Percentiles rank a stretch among this genome's conserved stretches.
phyloP scores from a whole-genome alignment of 1,139 yeast species.

The Suhomyces taliae region DNA sequence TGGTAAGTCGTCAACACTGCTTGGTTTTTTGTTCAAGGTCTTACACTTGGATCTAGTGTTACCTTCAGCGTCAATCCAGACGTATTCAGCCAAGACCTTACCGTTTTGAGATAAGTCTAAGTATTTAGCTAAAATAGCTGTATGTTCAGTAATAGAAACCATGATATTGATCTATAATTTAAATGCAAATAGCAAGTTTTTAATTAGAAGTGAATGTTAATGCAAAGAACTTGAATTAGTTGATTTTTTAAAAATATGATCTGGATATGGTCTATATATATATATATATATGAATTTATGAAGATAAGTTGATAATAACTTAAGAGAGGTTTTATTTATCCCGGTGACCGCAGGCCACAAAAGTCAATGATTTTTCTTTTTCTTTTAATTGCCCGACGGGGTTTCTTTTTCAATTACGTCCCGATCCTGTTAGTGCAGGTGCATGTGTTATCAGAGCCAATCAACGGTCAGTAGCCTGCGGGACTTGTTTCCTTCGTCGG shows the following conservation, averaged over 20 bases:
- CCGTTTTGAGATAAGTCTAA: conserved; percentile 84
- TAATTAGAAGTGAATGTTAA: neutral
- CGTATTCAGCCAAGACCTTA: conserved; percentile 88
- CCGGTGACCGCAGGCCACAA: neutral
- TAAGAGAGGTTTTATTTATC: conserved; percentile 2
- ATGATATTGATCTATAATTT: conserved; percentile 8
- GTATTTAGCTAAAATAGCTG: conserved; percentile 78
- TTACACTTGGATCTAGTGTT: conserved; percentile 92
- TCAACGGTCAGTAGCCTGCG: neutral
- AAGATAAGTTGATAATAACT: neutral
- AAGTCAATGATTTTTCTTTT: conserved; percentile 2
- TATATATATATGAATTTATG: neutral
- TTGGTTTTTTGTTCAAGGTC: conserved; percentile 70
- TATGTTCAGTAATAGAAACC: conserved; percentile 62
- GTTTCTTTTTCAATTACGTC: neutral
- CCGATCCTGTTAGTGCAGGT: conserved; percentile 3
- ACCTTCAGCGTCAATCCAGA: conserved; percentile 96
- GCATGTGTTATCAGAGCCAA: conserved; percentile 9
- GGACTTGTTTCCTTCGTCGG: neutral
- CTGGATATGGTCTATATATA: conserved; percentile 1
- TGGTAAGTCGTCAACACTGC: conserved; percentile 82
- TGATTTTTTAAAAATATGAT: neutral
- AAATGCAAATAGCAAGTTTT: conserved; percentile 1
- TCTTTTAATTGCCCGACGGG: neutral
- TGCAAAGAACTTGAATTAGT: conserved; percentile 4